Percentiles rank a stretch among this genome's conserved stretches.
Evolutionary conservation across 1,284 basidiomycete species (phyloP).

Genomic region (Uromyces viciae-fabae): DNA sequence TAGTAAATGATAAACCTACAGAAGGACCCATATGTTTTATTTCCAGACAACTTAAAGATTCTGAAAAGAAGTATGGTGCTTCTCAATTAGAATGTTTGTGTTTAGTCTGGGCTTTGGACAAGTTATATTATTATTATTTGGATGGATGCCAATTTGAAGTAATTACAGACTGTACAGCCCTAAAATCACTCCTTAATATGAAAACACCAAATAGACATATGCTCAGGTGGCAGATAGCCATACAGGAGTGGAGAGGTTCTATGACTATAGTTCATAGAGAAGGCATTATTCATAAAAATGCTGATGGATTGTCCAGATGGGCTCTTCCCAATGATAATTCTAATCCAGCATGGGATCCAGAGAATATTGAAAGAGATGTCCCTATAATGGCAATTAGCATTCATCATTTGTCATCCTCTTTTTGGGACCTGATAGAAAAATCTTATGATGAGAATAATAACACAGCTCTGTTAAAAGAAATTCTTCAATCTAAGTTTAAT

Average conservation of each 20-base stretch:
- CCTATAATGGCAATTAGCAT: not conserved
- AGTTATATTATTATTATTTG: slow-evolving; percentile 3
- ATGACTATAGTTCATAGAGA: slow-evolving; percentile 18
- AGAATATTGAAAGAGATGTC: too few relatives aligned
- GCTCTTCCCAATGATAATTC: not conserved
- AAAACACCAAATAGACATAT: slow-evolving; percentile 9
- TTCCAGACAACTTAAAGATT: not conserved
- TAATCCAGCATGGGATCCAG: slow-evolving; percentile 1
- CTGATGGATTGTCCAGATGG: not conserved
- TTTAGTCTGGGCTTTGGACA: slow-evolving; percentile 1
- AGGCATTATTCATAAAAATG: slow-evolving; percentile 2
- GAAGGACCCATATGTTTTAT: slow-evolving; percentile 2
- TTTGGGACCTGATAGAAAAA: not conserved
- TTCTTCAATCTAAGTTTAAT: not conserved
- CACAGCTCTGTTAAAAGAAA: not conserved
- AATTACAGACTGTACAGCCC: slow-evolving; percentile 10
- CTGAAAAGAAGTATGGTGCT: slow-evolving; percentile 8
- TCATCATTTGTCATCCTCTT: not conserved
- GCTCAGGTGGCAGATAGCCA: not conserved
- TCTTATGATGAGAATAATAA: not conserved
- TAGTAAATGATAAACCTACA: not conserved
- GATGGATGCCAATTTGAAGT: not conserved
- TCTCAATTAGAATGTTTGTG: not conserved
- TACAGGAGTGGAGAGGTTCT: not conserved
- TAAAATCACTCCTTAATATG: slow-evolving; percentile 17